Evolutionary conservation across 345 rosid genomes (phyloP), one percentile per base, ranked within the genome.

Genomic region (Gossypioides kirkii): DNA sequence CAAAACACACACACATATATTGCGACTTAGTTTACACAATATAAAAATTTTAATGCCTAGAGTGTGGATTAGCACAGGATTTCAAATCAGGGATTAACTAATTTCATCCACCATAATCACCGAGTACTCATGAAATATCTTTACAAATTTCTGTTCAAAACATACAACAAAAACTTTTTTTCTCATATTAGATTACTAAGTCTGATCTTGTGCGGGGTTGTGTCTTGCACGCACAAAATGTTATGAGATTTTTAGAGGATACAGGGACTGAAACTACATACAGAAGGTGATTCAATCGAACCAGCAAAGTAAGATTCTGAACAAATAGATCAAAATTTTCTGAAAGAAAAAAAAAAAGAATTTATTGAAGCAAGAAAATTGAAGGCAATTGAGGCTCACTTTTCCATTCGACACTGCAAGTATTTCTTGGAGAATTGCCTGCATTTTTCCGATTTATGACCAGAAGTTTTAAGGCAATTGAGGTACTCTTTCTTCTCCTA

Each of bases 401-500:
- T 95, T 69, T 83, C 96, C 97, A 92, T 95, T 38, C 97, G 98
- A 72, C 99, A 95, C 78, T 91, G 69, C 78, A 92, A 83, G 80
- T 95, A 95, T 77, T 85, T 91, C 75, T 87, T 92, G 1, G 97
- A 88, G 66, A 91, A 90, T 58, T 62, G 76, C 59, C 90, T 86
- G 77, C 99, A 95, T 77, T 75, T 88, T 26, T 92, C 96, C 18
- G 98, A 92, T 76, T 85, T 83, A 74, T 92, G 92, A 70, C 86
- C 83, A 16, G 91, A 84, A 66, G 94, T 70, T 78, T 91, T 95
- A 9, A 95, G 97, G 82, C 98, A 95, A 41, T 69, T 80, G 28
- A 95, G 87, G 81, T 95, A 95, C 11, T 86, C 97, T 84, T 88
- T 89, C 94, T 92, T 95, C 82, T 90, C 98, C 99, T 91, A 80